Evolutionary conservation across 495 filamentous ascomycete species (phyloP).

Genomic region (Aspergillus ostianus): DNA sequence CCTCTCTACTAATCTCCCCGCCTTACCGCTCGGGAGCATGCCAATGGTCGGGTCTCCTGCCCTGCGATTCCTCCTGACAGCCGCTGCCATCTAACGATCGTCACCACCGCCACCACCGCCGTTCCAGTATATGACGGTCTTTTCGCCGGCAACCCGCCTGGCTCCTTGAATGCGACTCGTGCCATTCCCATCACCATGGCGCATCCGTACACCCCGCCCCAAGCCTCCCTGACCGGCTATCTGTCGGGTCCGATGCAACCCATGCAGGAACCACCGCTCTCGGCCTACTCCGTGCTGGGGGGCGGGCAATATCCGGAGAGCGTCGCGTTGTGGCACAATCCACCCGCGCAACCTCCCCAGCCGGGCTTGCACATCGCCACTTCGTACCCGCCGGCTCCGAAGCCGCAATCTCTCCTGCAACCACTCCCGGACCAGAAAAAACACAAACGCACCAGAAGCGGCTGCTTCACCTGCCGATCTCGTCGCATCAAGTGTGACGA

Average conservation of each 20-base stretch:
- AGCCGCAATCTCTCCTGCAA: conserved; percentile 33
- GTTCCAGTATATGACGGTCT: conserved; percentile 16
- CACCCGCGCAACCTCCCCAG: conserved; percentile 22
- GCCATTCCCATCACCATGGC: conserved; percentile 29
- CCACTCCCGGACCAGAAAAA: conserved; percentile 71
- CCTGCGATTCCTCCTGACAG: conserved; percentile 4
- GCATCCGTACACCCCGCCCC: conserved; percentile 34
- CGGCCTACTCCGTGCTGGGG: conserved; percentile 39
- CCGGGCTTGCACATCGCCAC: conserved; percentile 2
- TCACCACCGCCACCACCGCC: background rate
- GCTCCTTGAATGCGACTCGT: conserved; percentile 19
- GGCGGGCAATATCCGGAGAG: conserved; percentile 40
- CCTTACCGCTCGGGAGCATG: conserved; percentile 16
- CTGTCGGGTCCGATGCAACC: conserved; percentile 11
- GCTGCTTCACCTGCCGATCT: conserved; percentile 90
- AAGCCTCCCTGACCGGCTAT: conserved; percentile 34
- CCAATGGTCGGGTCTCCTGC: conserved; percentile 13
- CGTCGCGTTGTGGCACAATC: conserved; percentile 45
- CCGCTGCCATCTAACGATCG: background rate
- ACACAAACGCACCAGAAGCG: conserved; percentile 88
- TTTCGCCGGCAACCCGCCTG: conserved; percentile 6
- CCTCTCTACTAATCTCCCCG: conserved; percentile 3
- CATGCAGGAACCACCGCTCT: conserved; percentile 24
- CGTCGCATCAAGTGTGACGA: conserved; percentile 95
- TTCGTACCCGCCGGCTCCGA: conserved; percentile 26